Evolutionary conservation across 148 eudicot genomes (phyloP).

Genomic region (Persicaria tinctoria): DNA sequence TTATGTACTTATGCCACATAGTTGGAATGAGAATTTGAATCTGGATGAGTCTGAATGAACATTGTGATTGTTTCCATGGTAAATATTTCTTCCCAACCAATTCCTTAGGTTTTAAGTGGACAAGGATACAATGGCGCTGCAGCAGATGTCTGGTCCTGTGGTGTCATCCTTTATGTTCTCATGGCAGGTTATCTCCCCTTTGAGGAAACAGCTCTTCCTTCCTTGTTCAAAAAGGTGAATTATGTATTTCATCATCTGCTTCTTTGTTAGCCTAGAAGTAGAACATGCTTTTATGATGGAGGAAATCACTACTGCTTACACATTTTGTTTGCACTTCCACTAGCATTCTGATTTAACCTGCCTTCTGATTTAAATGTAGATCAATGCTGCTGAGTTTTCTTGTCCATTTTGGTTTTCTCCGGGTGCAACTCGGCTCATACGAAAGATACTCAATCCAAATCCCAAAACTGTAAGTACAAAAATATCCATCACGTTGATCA

Average conservation of each 20-base stretch:
- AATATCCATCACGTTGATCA: neutral
- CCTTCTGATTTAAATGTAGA: constrained; percentile 35
- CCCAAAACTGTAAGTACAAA: constrained; percentile 68
- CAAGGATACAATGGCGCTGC: constrained; percentile 96
- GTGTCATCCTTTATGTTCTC: constrained; percentile 87
- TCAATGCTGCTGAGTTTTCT: constrained; percentile 61
- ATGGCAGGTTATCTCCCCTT: constrained; percentile 96
- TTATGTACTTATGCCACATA: neutral
- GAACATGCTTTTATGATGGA: neutral
- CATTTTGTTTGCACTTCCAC: neutral
- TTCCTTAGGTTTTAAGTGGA: constrained; percentile 58
- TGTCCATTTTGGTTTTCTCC: constrained; percentile 91
- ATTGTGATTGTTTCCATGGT: neutral
- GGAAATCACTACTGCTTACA: neutral
- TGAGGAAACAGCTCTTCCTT: constrained; percentile 68
- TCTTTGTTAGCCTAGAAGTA: neutral
- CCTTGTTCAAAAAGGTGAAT: constrained; percentile 76
- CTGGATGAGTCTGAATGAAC: neutral
- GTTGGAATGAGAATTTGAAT: neutral
- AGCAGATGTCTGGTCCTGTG: constrained; percentile 99
- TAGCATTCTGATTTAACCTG: neutral
- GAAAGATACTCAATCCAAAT: constrained; percentile 85
- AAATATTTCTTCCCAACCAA: neutral
- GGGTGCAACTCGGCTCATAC: constrained; percentile 55
- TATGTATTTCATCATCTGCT: neutral